Percentiles rank a stretch among this genome's conserved stretches.
Conservation (phyloP, 1,284 basidiomycete species). For the Cystobasidium pallidum region DNA sequence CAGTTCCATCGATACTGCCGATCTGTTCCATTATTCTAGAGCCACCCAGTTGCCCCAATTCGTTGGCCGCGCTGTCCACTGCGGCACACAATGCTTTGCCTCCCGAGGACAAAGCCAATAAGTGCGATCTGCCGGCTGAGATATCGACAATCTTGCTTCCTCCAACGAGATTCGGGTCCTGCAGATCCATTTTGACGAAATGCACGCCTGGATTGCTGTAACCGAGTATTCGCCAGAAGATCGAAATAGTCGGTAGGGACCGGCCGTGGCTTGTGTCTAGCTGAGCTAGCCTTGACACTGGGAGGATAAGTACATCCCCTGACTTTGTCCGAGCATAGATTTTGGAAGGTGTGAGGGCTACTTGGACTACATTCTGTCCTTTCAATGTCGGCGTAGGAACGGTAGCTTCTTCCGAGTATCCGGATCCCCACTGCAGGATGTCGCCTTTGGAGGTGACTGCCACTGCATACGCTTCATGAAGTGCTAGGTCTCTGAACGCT, state of each 20-base stretch:
- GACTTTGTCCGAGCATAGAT: conserved; percentile 68
- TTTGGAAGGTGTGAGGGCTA: conserved; percentile 63
- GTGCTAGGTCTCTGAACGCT: conserved; percentile 73
- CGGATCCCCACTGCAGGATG: conserved; percentile 83
- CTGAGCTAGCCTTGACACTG: conserved; percentile 56
- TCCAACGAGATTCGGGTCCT: conserved; percentile 59
- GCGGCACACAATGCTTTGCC: conserved; percentile 83
- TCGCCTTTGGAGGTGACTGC: conserved; percentile 85
- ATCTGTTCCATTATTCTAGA: conserved; percentile 58
- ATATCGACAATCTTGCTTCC: conserved; percentile 70
- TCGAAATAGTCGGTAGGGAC: conserved; percentile 44
- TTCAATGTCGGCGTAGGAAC: conserved; percentile 63
- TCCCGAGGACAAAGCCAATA: conserved; percentile 79
- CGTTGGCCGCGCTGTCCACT: conserved; percentile 75
- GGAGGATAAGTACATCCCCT: conserved; percentile 50
- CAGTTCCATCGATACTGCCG: conserved; percentile 46
- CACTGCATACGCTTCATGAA: conserved; percentile 73
- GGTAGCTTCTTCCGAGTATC: conserved; percentile 61
- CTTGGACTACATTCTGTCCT: conserved; percentile 73
- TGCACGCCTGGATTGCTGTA: conserved; percentile 56
- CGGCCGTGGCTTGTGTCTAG: conserved; percentile 51
- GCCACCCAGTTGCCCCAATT: conserved; percentile 79
- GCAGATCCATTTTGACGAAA: conserved; percentile 59
- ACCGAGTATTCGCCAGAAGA: conserved; percentile 52
- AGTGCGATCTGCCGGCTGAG: conserved; percentile 74